Evolutionary conservation across 208 protist genomes (phyloP).

Genomic region (Zelonia costaricensis): DNA sequence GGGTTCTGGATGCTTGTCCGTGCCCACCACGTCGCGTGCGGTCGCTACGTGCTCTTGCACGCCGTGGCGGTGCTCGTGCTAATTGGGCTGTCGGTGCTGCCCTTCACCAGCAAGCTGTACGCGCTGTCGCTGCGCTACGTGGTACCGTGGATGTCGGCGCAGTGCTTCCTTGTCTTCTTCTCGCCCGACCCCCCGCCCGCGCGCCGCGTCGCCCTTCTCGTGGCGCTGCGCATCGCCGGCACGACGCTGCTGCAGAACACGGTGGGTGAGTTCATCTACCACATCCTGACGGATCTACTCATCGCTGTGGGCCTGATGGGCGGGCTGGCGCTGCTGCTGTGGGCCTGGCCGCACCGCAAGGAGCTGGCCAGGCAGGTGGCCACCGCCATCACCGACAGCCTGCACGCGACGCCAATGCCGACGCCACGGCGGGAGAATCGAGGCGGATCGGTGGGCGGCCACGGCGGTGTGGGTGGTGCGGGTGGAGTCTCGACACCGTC

Average conservation of each 20-base stretch:
- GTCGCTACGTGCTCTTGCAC: constrained; percentile 64
- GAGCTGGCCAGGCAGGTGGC: constrained; percentile 32
- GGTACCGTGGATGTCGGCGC: constrained; percentile 70
- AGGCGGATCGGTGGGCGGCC: neutral
- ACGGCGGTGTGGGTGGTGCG: no score
- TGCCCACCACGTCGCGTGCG: constrained; percentile 42
- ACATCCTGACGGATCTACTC: constrained; percentile 54
- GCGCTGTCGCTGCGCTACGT: constrained; percentile 54
- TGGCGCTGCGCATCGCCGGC: constrained; percentile 28
- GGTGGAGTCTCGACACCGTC: neutral
- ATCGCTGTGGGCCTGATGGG: constrained; percentile 38
- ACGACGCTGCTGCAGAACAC: constrained; percentile 60
- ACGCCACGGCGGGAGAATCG: no score
- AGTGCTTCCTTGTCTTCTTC: constrained; percentile 72
- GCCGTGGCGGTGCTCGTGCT: constrained; percentile 41
- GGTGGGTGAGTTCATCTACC: constrained; percentile 60
- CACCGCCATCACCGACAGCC: constrained; percentile 36
- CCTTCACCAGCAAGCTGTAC: constrained; percentile 67
- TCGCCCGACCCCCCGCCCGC: constrained; percentile 13
- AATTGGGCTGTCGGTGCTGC: constrained; percentile 70
- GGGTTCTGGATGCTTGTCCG: constrained; percentile 50
- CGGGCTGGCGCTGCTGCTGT: constrained; percentile 27
- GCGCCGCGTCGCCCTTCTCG: constrained; percentile 26
- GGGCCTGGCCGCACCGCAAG: constrained; percentile 43
- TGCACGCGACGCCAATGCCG: constrained; percentile 22